Evolutionary conservation across 2,329 filamentous ascomycete genomes (phyloP).

Genomic region (Pseudogymnoascus verrucosus): DNA sequence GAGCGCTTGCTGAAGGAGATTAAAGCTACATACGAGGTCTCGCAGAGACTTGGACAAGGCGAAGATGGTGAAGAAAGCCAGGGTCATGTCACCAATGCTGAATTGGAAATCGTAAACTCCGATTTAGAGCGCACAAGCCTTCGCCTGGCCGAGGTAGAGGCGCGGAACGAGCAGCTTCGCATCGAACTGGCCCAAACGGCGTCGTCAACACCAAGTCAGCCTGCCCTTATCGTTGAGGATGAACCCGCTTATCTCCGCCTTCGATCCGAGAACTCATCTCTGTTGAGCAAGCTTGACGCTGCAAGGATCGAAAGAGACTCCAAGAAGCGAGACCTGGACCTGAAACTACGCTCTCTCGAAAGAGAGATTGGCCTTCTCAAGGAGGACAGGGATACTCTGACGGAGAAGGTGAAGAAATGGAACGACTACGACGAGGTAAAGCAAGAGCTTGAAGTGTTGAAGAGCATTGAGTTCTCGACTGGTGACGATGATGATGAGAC

Average conservation of each 20-base stretch:
- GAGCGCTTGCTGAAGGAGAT: conserved; percentile 87
- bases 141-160: conserved; percentile 82
- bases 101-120: conserved; percentile 86
- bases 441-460: conserved; percentile 90
- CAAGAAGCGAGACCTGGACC: conserved; percentile 67
- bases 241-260: conserved; percentile 83
- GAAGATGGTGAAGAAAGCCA: conserved; percentile 53
- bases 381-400: conserved; percentile 73
- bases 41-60: conserved; percentile 72
- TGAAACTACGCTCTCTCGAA: conserved; percentile 69
- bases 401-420: conserved; percentile 77
- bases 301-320: conserved; percentile 76
- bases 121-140: conserved; percentile 86
- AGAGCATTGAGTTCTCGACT: conserved; percentile 94
- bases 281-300: conserved; percentile 81
- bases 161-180: conserved; percentile 86
- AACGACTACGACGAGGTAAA: conserved; percentile 94
- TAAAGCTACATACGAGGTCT: conserved; percentile 95
- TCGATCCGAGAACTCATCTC: conserved; percentile 84
- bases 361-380: conserved; percentile 66
- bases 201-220: conserved; percentile 58
- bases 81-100: conserved; percentile 70
- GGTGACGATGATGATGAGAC: conserved; percentile 68
- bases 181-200: conserved; percentile 85
- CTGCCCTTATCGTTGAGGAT: conserved; percentile 64